These are phyloP conservation scores for Tolypocladium album DNA, from an alignment of 2,329 filamentous ascomycete species.

Conservation along the genomic window DNA sequence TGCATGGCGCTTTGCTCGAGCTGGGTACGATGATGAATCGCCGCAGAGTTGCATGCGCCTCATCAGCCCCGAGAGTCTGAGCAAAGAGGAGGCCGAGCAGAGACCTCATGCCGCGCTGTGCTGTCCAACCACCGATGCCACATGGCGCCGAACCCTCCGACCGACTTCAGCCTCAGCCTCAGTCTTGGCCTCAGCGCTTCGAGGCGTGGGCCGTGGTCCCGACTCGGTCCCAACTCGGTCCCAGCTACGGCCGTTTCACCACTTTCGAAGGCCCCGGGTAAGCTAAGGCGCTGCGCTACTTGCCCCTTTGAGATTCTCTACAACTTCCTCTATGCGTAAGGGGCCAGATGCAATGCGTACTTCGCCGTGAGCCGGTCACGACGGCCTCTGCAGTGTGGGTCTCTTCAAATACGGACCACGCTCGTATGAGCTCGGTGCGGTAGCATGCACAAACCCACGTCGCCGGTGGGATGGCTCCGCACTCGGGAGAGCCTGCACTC, in stretches of 20 bases:
- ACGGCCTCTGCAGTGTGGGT: neutral
- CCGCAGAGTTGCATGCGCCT: neutral
- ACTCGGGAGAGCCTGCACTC: no score
- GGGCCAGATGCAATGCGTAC: neutral
- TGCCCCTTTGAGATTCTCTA: neutral
- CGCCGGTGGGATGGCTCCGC: neutral
- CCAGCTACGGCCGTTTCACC: neutral
- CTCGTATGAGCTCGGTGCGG: neutral
- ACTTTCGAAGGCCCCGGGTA: neutral
- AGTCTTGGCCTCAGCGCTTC: neutral
- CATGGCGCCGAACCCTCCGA: neutral
- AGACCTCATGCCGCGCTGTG: neutral
- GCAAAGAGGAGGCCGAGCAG: neutral
- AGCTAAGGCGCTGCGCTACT: neutral
- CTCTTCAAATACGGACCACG: neutral
- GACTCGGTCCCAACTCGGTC: neutral
- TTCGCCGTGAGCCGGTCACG: neutral
- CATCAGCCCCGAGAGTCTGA: neutral
- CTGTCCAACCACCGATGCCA: neutral
- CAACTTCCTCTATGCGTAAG: neutral
- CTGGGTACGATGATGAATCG: neutral
- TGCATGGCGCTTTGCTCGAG: neutral
- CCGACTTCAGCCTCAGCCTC: neutral
- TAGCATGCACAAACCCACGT: neutral
- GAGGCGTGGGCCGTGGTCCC: neutral